Evolutionary conservation across 805 yeast genomes (phyloP), one percentile per base, ranked within the genome.

Genomic region (Wickerhamiella siamensis): DNA sequence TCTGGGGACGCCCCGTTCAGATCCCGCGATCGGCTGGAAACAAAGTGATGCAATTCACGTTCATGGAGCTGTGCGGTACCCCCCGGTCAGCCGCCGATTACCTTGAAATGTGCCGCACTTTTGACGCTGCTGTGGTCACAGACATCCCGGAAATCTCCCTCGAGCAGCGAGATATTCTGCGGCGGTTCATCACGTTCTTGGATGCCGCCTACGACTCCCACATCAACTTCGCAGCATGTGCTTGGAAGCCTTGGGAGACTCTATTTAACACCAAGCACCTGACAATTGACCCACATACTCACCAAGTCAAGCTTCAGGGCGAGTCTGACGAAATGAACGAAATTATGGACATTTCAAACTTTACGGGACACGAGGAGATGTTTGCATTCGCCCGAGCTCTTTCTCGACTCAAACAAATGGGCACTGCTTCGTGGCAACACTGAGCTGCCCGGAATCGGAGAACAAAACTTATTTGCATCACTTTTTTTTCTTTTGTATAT

Each of bases 331-430:
- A 86, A 1, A 56, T 50, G 31, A 18, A 21, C 4, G 15, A 12
- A 12, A 31, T 36, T 14, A 72, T 82, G 72, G 51, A 50, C 38
- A 41, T 49, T 33, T 27, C 53, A 21, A 51, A 48, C 47, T 88
- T 91, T 64, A 83, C 82, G 4, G 71, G 91, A 33, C 97, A 86
- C 60, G 98, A 88, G 60, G 98, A 88, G 63, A 74, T 79, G 59
- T 91, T 88, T 65, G 98, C 98, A 17, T 88, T 88, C 67, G 95
- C 95, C 0, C 72, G 98, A 56, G 96, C 97, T 0, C 66, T 88
- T 44, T 79, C 91, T 52, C 75, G 98, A 57, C 67, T 91, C 50
- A 72, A 87, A 34, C 97, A 88, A 51, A 88, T 88, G 96, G 79
- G 94, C 50, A 80, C 94, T 4, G 78, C 77, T 20, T 94, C 81